Base-by-base conservation (phyloP, 2,329 filamentous ascomycete species). In the Fusarium cyanostomum region DNA sequence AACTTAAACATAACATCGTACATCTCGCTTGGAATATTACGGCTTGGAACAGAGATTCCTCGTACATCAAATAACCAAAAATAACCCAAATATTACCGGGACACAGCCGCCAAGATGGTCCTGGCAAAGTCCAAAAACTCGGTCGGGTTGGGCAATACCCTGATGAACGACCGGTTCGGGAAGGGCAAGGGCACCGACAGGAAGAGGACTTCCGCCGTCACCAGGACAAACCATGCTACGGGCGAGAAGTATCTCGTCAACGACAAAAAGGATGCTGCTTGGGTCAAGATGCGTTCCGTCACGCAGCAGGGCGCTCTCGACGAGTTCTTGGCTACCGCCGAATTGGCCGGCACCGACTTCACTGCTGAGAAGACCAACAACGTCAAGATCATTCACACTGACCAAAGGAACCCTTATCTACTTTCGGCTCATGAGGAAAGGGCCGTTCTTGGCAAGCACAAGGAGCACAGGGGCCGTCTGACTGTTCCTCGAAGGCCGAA, bases 261-360 rank as follows among this genome's bases (percentile, higher is more conserved):
- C 75, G 90, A 91, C 66, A 89, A 88, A 70, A 89, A 96, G 75
- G 94, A 98, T 80, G 95, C 94, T 31, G 86, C 92, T 69, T 99
- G 94, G 93, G 92, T 98, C 74, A 99, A 98, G 84, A 98, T 99
- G 95, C 92, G 94, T 81, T 97, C 92, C 76, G 92, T 99, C 69
- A 99, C 95, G 6, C 92, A 99, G 82, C 95, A 99, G 79, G 94
- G 90, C 68, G 94, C 94, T 39, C 87, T 99, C 62, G 95, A 99
- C 77, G 95, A 99, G 78, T 99, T 99, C 77, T 82, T 99, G 65
- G 92, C 91, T 55, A 99, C 95, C 2, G 96, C 95, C 64, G 94
- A 98, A 80, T 82, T 99, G 69, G 95, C 95, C n/a, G 94, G 93
- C 66, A 99, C 95, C 67, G 95, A 99, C 76, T 99, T 99, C 78